Evolutionary conservation across 225 moss, liverwort and hornwort genomes (phyloP).

Genomic region (Marchantia paleacea): DNA sequence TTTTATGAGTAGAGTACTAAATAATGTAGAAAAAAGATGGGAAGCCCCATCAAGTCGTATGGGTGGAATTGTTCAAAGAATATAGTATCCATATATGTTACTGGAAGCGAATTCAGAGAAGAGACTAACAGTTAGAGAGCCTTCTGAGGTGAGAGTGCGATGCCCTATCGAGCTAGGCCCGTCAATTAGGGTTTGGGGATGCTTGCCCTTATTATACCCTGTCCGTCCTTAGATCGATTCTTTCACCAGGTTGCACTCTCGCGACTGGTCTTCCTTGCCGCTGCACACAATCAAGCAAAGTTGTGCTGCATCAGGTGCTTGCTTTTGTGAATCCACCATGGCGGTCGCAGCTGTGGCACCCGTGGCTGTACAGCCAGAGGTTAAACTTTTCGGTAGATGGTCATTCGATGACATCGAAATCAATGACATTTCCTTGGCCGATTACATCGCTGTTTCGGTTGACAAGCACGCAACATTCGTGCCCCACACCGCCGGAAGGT

Average conservation of each 20-base stretch:
- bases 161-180: too few species aligned
- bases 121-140: too few species aligned
- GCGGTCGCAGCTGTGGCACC: constrained; percentile 32
- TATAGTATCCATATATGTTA: too few species aligned
- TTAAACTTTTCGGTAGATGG: constrained; percentile 81
- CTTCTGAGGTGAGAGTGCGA: too few species aligned
- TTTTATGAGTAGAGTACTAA: too few species aligned
- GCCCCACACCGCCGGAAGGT: constrained; percentile 73
- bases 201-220: neutral
- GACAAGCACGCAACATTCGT: constrained; percentile 76
- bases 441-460: constrained; percentile 68
- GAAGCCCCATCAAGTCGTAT: too few species aligned
- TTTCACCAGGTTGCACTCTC: constrained; percentile 1
- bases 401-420: constrained; percentile 71
- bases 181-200: neutral
- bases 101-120: too few species aligned
- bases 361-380: constrained; percentile 51
- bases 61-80: too few species aligned
- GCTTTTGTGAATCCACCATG: constrained; percentile 10
- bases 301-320: neutral
- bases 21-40: too few species aligned
- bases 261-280: neutral
- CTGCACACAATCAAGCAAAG: neutral
- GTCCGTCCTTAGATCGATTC: neutral
- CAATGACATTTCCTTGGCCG: constrained; percentile 71